Base-by-base conservation (phyloP, 1,284 basidiomycete species). In the Trametes polyzona region DNA sequence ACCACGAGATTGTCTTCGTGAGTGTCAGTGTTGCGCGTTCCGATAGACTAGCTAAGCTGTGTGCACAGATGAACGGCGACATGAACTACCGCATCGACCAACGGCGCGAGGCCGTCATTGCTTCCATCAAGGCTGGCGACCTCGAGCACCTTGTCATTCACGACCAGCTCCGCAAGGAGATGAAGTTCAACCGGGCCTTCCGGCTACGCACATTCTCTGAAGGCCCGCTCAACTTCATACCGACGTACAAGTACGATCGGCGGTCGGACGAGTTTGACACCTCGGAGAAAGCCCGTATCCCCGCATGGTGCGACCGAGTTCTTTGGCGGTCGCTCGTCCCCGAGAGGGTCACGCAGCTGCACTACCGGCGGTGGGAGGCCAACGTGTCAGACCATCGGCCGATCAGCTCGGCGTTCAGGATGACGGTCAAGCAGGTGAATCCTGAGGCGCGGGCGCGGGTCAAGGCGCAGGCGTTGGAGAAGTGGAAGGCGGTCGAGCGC, bases 161-260 rank as follows among this genome's bases (percentile, higher is more conserved):
- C 67, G 97, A 99, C 73, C 96, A 99, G 69, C 84, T 99, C 0
- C 77, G 84, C 12, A 94, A 93, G 64, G 93, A 98, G 71, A 88
- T 98, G 79, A 86, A 86, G 55, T 78, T 76, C 63, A 98, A 98
- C 68, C 90, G 90, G 14, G 84, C 82, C 0, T 98, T 95, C 77
- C 86, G 96, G 1, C 77, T 99, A 11, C 88, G 93, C 16, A 78
- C 80, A 1, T 98, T 98, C 73, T 73, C 72, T 12, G 96, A 99
- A 68, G 90, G 95, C 0, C 86, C 85, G 0, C 84, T 97, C 61
- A 83, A 78, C 0, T 97, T 96, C 68, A 70, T 83, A 17, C 96
- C 96, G 14, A 99, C 96, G 17, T 99, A 98, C 85, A 98, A 98
- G 75, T 98, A 97, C 74, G 93, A 98, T 70, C 84, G 83, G 1